Percentiles rank a stretch among this genome's conserved stretches.
Conservation (phyloP, 441 rosid species). For the Brassica balearica region DNA sequence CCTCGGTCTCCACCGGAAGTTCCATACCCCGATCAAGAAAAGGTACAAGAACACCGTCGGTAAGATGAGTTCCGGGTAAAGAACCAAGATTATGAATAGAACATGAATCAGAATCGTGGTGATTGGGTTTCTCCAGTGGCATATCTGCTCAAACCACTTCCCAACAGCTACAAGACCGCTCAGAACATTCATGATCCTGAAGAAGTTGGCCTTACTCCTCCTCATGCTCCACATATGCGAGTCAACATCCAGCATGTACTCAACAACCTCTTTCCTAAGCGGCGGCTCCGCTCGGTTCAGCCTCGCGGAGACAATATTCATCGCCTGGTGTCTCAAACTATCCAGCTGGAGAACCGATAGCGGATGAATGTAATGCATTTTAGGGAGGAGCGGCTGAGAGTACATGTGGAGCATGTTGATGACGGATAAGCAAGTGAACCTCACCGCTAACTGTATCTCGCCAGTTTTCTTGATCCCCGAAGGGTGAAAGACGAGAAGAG, state of each 20-base stretch:
- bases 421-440: slow-evolving; percentile 75
- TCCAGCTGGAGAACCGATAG: slow-evolving; percentile 86
- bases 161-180: slow-evolving; percentile 66
- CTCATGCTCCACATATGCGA: slow-evolving; percentile 96
- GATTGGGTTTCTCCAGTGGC: slow-evolving; percentile 84
- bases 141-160: slow-evolving; percentile 74
- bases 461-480: slow-evolving; percentile 89
- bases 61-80: slow-evolving; percentile 77
- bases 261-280: slow-evolving; percentile 83
- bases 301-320: slow-evolving; percentile 81
- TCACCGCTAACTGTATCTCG: slow-evolving; percentile 79
- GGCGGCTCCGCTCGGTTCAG: slow-evolving; percentile 92
- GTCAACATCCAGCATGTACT: slow-evolving; percentile 91
- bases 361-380: slow-evolving; percentile 91
- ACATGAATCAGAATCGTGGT: slow-evolving; percentile 78
- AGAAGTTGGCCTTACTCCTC: slow-evolving; percentile 91
- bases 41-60: slow-evolving; percentile 87
- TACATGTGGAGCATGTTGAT: slow-evolving; percentile 80
- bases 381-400: slow-evolving; percentile 82
- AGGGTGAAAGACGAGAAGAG: slow-evolving; percentile 76
- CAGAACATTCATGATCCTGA: slow-evolving; percentile 72
- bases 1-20: slow-evolving; percentile 72
- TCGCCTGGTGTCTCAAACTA: slow-evolving; percentile 81
- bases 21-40: slow-evolving; percentile 84
- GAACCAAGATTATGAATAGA: slow-evolving; percentile 68